Conservation (phyloP, 2,329 filamentous ascomycete species). For the Thermoascus crustaceus region DNA sequence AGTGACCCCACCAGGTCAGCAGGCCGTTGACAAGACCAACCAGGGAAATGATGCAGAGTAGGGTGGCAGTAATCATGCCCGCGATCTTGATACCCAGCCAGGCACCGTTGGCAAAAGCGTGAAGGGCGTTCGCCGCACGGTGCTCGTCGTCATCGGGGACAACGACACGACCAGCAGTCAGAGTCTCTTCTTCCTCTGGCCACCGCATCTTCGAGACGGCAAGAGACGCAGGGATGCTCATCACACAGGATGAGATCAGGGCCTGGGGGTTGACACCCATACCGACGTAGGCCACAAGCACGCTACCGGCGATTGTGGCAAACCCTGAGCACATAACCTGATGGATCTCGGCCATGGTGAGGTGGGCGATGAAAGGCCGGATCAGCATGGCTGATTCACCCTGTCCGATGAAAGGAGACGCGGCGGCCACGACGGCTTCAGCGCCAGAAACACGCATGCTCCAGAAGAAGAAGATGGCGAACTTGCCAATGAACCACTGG, state of each 20-base stretch:
- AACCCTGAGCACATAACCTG: slow-evolving; percentile 91
- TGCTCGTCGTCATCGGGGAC: slow-evolving; percentile 68
- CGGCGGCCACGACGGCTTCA: slow-evolving; percentile 87
- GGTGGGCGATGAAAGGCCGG: slow-evolving; percentile 72
- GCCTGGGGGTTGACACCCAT: slow-evolving; percentile 79
- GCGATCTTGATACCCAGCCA: slow-evolving; percentile 83
- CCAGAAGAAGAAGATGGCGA: slow-evolving; percentile 89
- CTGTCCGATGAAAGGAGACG: slow-evolving; percentile 89
- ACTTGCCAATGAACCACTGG: slow-evolving; percentile 85
- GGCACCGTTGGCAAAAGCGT: slow-evolving; percentile 76
- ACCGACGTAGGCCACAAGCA: slow-evolving; percentile 75
- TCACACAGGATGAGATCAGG: slow-evolving; percentile 83
- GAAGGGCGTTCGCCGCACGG: slow-evolving; percentile 68
- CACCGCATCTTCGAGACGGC: slow-evolving; percentile 85
- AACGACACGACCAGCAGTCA: slow-evolving; percentile 73
- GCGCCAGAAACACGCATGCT: slow-evolving; percentile 76
- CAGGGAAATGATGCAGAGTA: slow-evolving; percentile 77
- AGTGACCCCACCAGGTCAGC: slow-evolving; percentile 75
- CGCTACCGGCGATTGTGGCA: slow-evolving; percentile 82
- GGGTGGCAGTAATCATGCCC: slow-evolving; percentile 68
- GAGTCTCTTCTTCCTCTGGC: slow-evolving; percentile 76
- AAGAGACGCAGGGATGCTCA: slow-evolving; percentile 87
- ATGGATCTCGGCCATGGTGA: slow-evolving; percentile 82
- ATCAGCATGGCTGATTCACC: slow-evolving; percentile 92
- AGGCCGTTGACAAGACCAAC: slow-evolving; percentile 67